Conservation (phyloP, 1,139 yeast species). For the Diutina scorzettiae region DNA sequence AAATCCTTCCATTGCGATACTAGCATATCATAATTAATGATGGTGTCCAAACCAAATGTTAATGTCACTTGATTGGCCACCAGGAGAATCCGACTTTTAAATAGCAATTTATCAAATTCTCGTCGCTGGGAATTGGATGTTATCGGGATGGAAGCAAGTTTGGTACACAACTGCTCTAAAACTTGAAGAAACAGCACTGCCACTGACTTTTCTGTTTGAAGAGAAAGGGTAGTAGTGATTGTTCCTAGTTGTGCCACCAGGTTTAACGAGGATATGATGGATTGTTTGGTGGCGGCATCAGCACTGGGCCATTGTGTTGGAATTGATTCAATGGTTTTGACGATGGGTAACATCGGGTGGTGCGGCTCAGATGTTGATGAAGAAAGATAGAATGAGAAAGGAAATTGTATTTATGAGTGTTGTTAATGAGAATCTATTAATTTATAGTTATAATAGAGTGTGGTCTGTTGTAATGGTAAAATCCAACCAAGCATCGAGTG, state of each 20-base stretch:
- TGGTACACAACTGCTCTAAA: background rate
- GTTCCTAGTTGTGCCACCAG: conserved; percentile 2
- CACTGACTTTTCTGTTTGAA: background rate
- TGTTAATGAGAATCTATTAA: too few species aligned
- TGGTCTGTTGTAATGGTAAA: too few species aligned
- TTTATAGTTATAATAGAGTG: too few species aligned
- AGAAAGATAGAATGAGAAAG: too few species aligned
- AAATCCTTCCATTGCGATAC: background rate
- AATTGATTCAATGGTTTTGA: background rate
- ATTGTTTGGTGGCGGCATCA: background rate
- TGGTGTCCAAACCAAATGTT: background rate
- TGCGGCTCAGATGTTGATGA: too few species aligned
- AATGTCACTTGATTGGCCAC: background rate
- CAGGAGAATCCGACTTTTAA: background rate
- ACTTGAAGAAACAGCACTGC: background rate
- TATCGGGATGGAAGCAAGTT: background rate
- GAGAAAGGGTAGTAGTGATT: background rate
- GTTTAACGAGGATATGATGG: background rate
- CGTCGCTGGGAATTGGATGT: background rate
- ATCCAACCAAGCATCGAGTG: too few species aligned
- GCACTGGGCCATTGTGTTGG: background rate
- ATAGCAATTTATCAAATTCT: background rate
- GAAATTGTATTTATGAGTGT: too few species aligned
- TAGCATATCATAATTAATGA: background rate
- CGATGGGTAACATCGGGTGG: too few species aligned